Evolutionary conservation across 2,329 filamentous ascomycete species (phyloP).

Genomic region (Sarocladium oryzae): DNA sequence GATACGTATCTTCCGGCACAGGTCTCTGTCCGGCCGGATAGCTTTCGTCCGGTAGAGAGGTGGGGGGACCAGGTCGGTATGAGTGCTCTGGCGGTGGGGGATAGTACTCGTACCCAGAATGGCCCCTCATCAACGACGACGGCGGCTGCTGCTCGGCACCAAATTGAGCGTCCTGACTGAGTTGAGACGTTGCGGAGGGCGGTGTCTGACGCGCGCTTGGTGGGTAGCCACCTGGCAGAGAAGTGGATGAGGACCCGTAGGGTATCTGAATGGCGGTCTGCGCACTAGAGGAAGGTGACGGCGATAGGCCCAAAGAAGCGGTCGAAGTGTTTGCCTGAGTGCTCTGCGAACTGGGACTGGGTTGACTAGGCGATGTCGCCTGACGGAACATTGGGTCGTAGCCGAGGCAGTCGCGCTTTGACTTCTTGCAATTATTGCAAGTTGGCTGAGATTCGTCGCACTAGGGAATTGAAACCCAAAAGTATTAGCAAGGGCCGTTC

Average conservation of each 20-base stretch:
- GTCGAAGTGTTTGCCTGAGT: slow-evolving; percentile 1
- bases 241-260: slow-evolving; percentile 1
- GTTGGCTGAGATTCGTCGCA: slow-evolving; percentile 94
- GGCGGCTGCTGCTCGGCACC: neutral
- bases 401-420: slow-evolving; percentile 77
- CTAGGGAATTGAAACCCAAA: slow-evolving; percentile 39
- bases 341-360: slow-evolving; percentile 47
- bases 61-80: neutral
- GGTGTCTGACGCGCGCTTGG: slow-evolving; percentile 5
- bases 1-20: slow-evolving; percentile 25
- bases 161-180: slow-evolving; percentile 1
- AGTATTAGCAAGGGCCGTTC: neutral
- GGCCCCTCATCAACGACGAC: neutral
- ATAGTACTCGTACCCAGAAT: slow-evolving; percentile 1
- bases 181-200: neutral
- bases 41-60: neutral
- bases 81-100: slow-evolving; percentile 2
- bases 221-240: slow-evolving; percentile 2
- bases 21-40: slow-evolving; percentile 20
- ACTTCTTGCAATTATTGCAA: slow-evolving; percentile 86
- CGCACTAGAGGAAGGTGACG: neutral
- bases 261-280: slow-evolving; percentile 1
- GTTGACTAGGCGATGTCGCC: slow-evolving; percentile 46
- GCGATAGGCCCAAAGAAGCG: neutral
- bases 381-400: slow-evolving; percentile 85